Evolutionary conservation across 176 grass and related monocot genomes (phyloP).

Genomic region (Aegilops umbellulata): DNA sequence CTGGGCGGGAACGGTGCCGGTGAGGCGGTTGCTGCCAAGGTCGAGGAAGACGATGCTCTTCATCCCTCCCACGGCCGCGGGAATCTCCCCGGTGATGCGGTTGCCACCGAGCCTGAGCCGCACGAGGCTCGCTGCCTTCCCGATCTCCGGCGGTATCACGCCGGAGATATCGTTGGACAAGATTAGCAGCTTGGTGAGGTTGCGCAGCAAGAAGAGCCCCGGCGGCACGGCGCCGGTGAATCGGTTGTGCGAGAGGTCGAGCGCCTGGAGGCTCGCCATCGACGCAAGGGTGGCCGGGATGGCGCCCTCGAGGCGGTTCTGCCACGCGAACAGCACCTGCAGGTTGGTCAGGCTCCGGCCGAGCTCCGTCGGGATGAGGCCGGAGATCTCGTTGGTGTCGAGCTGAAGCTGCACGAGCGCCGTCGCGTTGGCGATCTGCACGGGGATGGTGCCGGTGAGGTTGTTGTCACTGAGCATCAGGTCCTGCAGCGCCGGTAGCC

Average conservation of each 20-base stretch:
- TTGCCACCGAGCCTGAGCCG: conserved; percentile 73
- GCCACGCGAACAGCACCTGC: conserved; percentile 82
- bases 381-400: conserved; percentile 92
- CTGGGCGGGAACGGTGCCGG: conserved; percentile 49
- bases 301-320: conserved; percentile 83
- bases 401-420: conserved; percentile 79
- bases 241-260: conserved; percentile 92
- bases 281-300: conserved; percentile 56
- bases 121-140: conserved; percentile 49
- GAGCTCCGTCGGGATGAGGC: conserved; percentile 70
- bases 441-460: conserved; percentile 78
- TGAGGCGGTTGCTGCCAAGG: conserved; percentile 71
- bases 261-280: conserved; percentile 57
- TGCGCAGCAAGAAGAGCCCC: conserved; percentile 70
- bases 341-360: conserved; percentile 42
- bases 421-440: conserved; percentile 57
- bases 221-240: conserved; percentile 71
- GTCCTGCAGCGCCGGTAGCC: conserved; percentile 60
- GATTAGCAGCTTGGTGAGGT: conserved; percentile 90
- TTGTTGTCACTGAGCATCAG: conserved; percentile 99
- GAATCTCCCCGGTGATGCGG: conserved; percentile 58
- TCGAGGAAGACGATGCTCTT: conserved; percentile 86
- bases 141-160: conserved; percentile 60
- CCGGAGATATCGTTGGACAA: conserved; percentile 90
- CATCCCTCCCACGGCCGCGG: conserved; percentile 51